Conservation (phyloP, 768 basidiomycete genomes). For the Hygrocybe punicea region DNA sequence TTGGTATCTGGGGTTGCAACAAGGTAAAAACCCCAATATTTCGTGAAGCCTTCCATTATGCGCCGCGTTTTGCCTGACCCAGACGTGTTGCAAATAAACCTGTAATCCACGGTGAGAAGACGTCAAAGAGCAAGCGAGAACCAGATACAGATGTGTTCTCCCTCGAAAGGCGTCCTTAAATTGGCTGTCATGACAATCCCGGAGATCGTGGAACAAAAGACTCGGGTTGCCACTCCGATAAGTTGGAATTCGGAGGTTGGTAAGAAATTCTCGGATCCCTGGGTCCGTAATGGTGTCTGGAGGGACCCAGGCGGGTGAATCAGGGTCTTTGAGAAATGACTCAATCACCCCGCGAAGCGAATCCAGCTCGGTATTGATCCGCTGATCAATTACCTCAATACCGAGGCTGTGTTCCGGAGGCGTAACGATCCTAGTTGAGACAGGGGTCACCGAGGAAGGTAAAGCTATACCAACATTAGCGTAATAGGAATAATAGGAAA, state of each 20-base stretch:
- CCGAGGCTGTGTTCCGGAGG: no score
- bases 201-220: constrained; percentile 17
- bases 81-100: constrained; percentile 16
- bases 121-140: constrained; percentile 4
- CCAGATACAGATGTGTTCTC: constrained; percentile 8
- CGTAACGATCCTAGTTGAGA: no score
- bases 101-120: constrained; percentile 10
- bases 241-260: constrained; percentile 12
- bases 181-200: no score
- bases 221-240: constrained; percentile 18
- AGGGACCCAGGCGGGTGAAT: constrained; percentile 16
- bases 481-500: no score
- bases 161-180: constrained; percentile 9
- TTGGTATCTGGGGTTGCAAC: constrained; percentile 10
- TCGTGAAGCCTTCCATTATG: no score
- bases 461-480: no score
- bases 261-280: constrained; percentile 8
- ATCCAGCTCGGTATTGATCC: no score
- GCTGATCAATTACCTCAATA: no score
- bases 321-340: constrained; percentile 13
- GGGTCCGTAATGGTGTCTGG: constrained; percentile 4
- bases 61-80: no score
- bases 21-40: no score
- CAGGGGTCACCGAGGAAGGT: no score
- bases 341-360: no score